phyloP scores from a whole-genome alignment of 805 yeast species.

The Scheffersomyces amazonensis region DNA sequence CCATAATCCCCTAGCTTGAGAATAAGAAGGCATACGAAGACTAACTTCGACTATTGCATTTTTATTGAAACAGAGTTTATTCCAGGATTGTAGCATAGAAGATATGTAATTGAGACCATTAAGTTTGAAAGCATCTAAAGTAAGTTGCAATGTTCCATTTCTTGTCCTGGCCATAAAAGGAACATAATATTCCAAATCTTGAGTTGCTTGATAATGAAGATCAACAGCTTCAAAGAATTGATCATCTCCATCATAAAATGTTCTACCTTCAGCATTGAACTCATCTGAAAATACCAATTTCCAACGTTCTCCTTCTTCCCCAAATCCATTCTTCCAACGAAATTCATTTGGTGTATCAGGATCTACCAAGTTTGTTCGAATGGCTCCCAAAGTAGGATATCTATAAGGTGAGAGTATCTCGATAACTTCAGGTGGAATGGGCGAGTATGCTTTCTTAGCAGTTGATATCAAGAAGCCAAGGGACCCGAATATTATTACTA shows the following conservation, averaged over 20 bases:
- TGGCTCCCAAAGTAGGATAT: slow-evolving; percentile 57
- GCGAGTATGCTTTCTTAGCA: slow-evolving; percentile 3
- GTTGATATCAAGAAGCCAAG: slow-evolving; percentile 10
- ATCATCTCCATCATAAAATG: slow-evolving; percentile 37
- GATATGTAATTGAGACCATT: slow-evolving; percentile 28
- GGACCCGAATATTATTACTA: slow-evolving; percentile 10
- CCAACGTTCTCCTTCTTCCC: slow-evolving; percentile 23
- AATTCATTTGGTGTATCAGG: slow-evolving; percentile 66
- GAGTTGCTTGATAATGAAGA: slow-evolving; percentile 34
- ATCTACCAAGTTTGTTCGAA: slow-evolving; percentile 63
- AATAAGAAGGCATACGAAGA: slow-evolving; percentile 29
- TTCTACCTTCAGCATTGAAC: slow-evolving; percentile 36
- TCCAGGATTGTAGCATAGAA: slow-evolving; percentile 37
- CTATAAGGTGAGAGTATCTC: slow-evolving; percentile 50
- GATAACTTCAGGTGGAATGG: slow-evolving; percentile 10
- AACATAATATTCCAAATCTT: slow-evolving; percentile 37
- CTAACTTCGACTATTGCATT: slow-evolving; percentile 26
- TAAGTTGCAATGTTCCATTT: slow-evolving; percentile 28
- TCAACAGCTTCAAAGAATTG: slow-evolving; percentile 36
- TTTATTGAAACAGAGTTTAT: slow-evolving; percentile 31
- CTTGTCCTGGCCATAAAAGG: slow-evolving; percentile 35
- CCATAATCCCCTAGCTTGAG: slow-evolving; percentile 33
- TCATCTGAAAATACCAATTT: slow-evolving; percentile 36
- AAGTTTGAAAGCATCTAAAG: slow-evolving; percentile 31
- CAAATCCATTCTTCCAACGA: slow-evolving; percentile 41